Evolutionary conservation across 129 eudicot species (phyloP), one percentile per base, ranked within the genome.

Genomic region (Tagetes erecta): DNA sequence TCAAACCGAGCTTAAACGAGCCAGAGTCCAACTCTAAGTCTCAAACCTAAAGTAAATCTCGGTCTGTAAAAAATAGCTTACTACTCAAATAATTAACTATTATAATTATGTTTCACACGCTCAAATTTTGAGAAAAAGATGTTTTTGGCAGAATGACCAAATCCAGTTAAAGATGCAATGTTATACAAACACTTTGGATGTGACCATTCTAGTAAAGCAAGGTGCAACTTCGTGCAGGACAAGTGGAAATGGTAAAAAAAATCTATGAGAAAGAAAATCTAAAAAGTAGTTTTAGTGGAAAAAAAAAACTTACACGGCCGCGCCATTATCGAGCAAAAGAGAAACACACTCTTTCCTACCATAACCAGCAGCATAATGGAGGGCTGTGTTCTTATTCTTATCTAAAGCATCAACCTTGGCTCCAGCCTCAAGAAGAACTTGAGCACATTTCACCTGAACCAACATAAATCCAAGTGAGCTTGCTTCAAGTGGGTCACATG

Each of bases 301-400:
- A 0, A 58, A 0, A 58, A 41, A n/a, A 76, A 42, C 92, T 90
- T 88, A 94, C 98, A 94, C 97, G 35, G 98, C 91, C 62, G 98
- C 98, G 8, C 96, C 97, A 68, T 93, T 88, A 40, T 93, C 89
- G 12, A 94, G 85, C 58, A 94, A 81, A 75, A 94, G 92, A 30
- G 91, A 89, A 5, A 94, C 98, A 67, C 96, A 90, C 51, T 93
- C 98, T 78, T 94, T 94, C 82, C 91, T 83, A 27, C 98, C 97
- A 72, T 94, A 94, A 53, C 98, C 98, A 65, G 98, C 97, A 47
- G 97, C 98, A 80, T 93, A 93, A 57, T 93, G 98, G 68, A 93
- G 96, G 73, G 98, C 96, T 13, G 97, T 90, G 86, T 93, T 93
- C 82, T 93, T 93, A 57, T 93, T 93, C 84, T 90, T 93, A 67